Percentiles rank a stretch among this genome's conserved stretches.
Conservation (phyloP, 2,329 filamentous ascomycete genomes). For the Exophiala spinifera region DNA sequence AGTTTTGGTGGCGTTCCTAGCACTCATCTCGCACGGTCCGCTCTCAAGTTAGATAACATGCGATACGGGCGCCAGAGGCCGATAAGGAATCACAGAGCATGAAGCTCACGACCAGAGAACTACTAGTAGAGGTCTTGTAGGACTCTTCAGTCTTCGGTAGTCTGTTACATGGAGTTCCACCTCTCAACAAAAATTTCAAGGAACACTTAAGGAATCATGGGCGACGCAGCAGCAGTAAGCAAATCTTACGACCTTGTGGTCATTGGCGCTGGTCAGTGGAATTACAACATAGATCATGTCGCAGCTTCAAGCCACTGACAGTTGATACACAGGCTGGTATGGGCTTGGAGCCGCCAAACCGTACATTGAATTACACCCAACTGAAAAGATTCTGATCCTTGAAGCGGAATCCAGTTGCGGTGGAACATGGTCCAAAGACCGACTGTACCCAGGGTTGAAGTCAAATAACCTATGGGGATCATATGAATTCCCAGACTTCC, state of each 20-base stretch:
- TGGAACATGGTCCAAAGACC: conserved; percentile 66
- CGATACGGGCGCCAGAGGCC: no score
- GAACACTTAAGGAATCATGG: background rate
- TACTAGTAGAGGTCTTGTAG: no score
- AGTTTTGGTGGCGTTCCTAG: no score
- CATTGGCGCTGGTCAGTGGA: conserved; percentile 49
- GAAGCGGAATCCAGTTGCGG: conserved; percentile 59
- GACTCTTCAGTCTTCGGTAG: background rate
- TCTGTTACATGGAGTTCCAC: background rate
- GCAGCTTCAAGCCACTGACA: no score
- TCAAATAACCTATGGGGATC: conserved; percentile 71
- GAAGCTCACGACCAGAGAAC: no score
- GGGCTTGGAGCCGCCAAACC: conserved; percentile 61
- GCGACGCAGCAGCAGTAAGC: background rate
- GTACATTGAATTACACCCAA: conserved; percentile 57
- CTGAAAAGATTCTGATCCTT: conserved; percentile 54
- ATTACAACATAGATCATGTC: background rate
- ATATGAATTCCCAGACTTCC: conserved; percentile 70
- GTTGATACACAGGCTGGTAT: conserved; percentile 39
- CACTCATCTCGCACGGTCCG: no score
- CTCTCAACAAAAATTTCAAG: background rate
- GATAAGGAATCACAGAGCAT: no score
- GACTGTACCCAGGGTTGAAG: conserved; percentile 64
- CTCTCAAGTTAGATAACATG: no score
- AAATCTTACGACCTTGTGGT: conserved; percentile 35